Base-by-base conservation (phyloP, 495 filamentous ascomycete species). In the Aspergillus homomorphus region DNA sequence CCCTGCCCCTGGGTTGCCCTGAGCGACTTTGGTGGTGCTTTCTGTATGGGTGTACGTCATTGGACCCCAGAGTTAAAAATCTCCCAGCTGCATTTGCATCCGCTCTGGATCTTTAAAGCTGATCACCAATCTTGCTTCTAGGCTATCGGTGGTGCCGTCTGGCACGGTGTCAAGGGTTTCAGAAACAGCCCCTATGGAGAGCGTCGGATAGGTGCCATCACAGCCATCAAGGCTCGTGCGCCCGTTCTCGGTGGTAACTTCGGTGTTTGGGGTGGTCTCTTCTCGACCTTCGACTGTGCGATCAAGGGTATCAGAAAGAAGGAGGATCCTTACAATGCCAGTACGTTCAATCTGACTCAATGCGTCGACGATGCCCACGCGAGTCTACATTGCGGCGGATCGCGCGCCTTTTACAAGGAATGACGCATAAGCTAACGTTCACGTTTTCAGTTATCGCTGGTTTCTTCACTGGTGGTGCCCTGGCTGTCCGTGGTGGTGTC, bases 121-220 rank as follows among this genome's bases (percentile, higher is more conserved):
- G 23, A 51, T 2, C 10, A 38, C 24, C 10, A n/a, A 28, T 23
- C 43, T 48, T 54, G 56, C 12, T 56, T 44, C 21, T 4, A 74
- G 69, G 74, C 77, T 45, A 91, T 98, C 62, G 94, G 94, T 68
- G 94, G 94, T 69, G 86, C 89, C 56, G 86, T 98, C 71, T 98
- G 94, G 94, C 94, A 98, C 76, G 95, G 95, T 66, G 86, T 98
- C 48, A 98, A 98, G 79, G 94, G 93, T 54, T 96, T 90, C 80
- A 77, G 93, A 46, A 96, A 96, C 80, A 85, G 81, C 57, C 86
- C 86, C 51, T 91, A 96, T 73, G 94, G 94, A 66, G 95, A 98
- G 82, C 84, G 94, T 66, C 82, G 93, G 73, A 92, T 98, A 79
- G 94, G 95, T 63, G 91, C 95, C 45, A 77, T 98, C 74, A 97